phyloP scores from a whole-genome alignment of 73 alveolate species.

The Paramecium sonneborni region DNA sequence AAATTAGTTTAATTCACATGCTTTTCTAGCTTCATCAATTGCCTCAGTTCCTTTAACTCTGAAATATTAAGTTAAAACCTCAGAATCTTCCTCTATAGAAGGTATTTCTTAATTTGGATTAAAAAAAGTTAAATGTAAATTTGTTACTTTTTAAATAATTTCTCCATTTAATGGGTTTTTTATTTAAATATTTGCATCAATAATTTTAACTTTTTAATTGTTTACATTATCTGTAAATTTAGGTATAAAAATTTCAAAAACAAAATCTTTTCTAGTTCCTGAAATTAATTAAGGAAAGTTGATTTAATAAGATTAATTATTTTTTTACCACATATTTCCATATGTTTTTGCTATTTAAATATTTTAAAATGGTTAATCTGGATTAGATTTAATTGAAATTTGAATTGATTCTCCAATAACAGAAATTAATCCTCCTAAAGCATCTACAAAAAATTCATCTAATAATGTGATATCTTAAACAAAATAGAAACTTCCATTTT shows the following conservation, averaged over 20 bases:
- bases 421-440: constrained; percentile 66
- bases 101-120: background rate
- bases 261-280: constrained; percentile 5
- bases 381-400: background rate
- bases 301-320: background rate
- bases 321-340: constrained; percentile 40
- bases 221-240: background rate
- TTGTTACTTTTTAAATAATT: background rate
- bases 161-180: background rate
- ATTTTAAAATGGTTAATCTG: background rate
- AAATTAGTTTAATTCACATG: background rate
- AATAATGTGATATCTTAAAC: constrained; percentile 57
- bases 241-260: background rate
- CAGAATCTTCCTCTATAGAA: background rate
- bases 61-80: background rate
- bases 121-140: background rate
- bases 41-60: background rate
- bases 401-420: constrained; percentile 57
- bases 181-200: background rate
- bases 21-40: constrained; percentile 6
- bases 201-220: background rate
- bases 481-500: constrained; percentile 80
- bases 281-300: background rate
- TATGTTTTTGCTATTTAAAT: background rate
- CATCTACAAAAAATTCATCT: constrained; percentile 61